Conservation (phyloP, 768 basidiomycete species). For the Boletus bicolor region DNA sequence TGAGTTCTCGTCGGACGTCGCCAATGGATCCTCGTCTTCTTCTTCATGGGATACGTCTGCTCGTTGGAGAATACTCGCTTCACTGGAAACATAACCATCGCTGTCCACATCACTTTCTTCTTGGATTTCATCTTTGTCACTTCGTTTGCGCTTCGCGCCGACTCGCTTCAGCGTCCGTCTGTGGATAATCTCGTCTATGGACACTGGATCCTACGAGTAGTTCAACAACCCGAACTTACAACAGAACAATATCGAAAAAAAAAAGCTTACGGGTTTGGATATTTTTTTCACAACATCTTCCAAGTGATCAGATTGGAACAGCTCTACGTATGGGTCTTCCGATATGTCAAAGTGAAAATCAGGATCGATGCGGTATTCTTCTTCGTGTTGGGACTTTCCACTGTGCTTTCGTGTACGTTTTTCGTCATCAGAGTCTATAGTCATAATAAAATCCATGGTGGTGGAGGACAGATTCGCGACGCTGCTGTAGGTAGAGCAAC, state of each 20-base stretch:
- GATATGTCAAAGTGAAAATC: constrained; percentile 80
- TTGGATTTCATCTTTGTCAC: constrained; percentile 32
- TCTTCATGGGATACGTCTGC: constrained; percentile 30
- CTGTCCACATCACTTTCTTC: constrained; percentile 36
- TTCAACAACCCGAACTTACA: constrained; percentile 2
- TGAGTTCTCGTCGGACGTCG: constrained; percentile 31
- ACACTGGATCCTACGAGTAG: constrained; percentile 61
- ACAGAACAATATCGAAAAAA: constrained; percentile 14
- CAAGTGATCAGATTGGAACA: constrained; percentile 43
- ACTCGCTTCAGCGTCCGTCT: constrained; percentile 48
- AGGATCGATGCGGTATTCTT: constrained; percentile 66
- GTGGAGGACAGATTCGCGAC: neutral
- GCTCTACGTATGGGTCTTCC: constrained; percentile 65
- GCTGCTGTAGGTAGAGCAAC: neutral
- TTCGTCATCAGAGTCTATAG: constrained; percentile 79
- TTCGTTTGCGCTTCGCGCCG: constrained; percentile 63
- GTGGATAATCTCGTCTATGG: constrained; percentile 90
- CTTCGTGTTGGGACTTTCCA: constrained; percentile 28
- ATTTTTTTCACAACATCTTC: constrained; percentile 61
- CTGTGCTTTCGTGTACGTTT: constrained; percentile 32
- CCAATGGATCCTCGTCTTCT: constrained; percentile 34
- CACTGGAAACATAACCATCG: constrained; percentile 4
- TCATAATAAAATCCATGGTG: constrained; percentile 69
- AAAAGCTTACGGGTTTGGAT: constrained; percentile 51
- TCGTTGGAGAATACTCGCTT: constrained; percentile 15